Conservation (phyloP, 1,139 yeast species). For the Zygoascus meyerae region DNA sequence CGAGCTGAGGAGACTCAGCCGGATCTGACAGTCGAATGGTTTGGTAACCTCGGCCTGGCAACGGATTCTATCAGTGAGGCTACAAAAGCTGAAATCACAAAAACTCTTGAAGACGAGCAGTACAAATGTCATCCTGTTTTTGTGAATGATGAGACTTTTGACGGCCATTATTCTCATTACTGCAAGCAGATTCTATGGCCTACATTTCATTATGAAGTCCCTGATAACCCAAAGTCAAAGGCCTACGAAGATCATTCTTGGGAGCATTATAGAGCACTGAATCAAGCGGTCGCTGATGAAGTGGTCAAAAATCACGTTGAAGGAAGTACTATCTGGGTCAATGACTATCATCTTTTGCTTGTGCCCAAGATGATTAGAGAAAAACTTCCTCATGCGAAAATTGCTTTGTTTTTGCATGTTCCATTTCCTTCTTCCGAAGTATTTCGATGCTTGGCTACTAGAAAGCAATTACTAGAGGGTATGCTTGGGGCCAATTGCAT, state of each 20-base stretch:
- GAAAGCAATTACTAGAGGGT: constrained; percentile 72
- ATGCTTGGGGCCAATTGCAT: constrained; percentile 84
- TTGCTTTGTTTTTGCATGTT: constrained; percentile 88
- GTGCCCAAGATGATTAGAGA: constrained; percentile 82
- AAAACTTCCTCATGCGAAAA: constrained; percentile 71
- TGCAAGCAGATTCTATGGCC: constrained; percentile 97
- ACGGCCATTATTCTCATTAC: constrained; percentile 84
- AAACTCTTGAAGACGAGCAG: constrained; percentile 31
- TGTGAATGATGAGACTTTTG: constrained; percentile 70
- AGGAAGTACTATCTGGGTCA: constrained; percentile 81
- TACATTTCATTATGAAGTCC: constrained; percentile 90
- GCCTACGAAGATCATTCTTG: constrained; percentile 96
- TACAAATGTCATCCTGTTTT: constrained; percentile 61
- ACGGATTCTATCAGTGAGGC: constrained; percentile 66
- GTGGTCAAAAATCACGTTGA: constrained; percentile 59
- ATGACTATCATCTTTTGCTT: constrained; percentile 84
- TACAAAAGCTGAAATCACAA: constrained; percentile 46
- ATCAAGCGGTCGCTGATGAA: constrained; percentile 74
- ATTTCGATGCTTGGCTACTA: constrained; percentile 86
- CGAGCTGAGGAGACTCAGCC: constrained; percentile 40
- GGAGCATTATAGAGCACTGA: constrained; percentile 72
- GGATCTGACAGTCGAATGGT: constrained; percentile 49
- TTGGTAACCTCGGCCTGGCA: constrained; percentile 88
- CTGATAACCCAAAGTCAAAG: constrained; percentile 89
- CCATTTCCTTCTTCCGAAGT: constrained; percentile 96